Conservation (phyloP, 73 alveolate genomes). For the Tetrahymena thermophila region DNA sequence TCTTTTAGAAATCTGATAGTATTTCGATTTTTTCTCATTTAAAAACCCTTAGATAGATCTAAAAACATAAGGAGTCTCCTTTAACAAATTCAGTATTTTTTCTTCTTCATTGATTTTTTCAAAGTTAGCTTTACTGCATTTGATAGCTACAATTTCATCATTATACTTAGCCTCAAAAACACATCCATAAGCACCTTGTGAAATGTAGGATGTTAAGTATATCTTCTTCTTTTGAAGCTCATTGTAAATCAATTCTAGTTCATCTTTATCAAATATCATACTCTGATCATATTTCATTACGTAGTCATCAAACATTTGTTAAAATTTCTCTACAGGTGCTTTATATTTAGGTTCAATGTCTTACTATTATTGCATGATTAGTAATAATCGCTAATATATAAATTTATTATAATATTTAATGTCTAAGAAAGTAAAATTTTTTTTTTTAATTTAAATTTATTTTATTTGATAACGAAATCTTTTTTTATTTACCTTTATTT, state of each 20-base stretch:
- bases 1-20: not conserved
- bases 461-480: not conserved
- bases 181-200: not conserved
- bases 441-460: too few species aligned
- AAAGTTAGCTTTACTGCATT: not conserved
- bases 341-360: not conserved
- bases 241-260: too few species aligned
- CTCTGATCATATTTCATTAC: too few species aligned
- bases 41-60: not conserved
- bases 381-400: not conserved
- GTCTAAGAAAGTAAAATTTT: too few species aligned
- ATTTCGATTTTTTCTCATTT: not conserved
- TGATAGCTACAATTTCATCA: not conserved
- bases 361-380: not conserved
- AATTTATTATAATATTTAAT: too few species aligned
- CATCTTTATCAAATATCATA: not conserved
- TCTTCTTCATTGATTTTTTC: not conserved
- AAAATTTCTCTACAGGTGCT: not conserved
- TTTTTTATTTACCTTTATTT: too few species aligned
- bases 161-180: too few species aligned
- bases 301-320: too few species aligned
- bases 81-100: too few species aligned
- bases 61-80: not conserved
- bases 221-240: not conserved
- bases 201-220: not conserved